Evolutionary conservation across 2,329 filamentous ascomycete species (phyloP).

Genomic region (Botrytis cinerea): DNA sequence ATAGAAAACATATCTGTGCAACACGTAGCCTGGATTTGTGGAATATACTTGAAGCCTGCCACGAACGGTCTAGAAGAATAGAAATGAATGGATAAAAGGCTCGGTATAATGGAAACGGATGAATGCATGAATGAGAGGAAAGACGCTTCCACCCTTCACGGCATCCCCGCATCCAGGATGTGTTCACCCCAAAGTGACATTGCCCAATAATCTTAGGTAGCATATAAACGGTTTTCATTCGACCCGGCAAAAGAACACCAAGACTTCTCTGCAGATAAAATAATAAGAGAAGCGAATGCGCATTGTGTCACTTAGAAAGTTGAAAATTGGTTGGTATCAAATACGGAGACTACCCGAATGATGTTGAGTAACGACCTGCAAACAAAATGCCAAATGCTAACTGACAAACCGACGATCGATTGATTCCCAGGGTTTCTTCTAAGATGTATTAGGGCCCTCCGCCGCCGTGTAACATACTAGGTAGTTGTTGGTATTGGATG

Average conservation of each 20-base stretch:
- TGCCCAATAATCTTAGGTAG: background rate
- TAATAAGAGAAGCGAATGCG: background rate
- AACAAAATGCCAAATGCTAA: background rate
- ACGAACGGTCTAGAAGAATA: background rate
- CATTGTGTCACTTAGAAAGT: background rate
- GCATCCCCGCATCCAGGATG: slow-evolving; percentile 1
- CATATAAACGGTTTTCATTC: background rate
- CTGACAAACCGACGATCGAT: background rate
- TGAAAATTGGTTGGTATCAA: background rate
- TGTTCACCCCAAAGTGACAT: background rate
- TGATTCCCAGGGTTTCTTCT: background rate
- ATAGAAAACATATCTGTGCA: background rate
- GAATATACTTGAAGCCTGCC: background rate
- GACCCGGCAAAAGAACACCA: background rate
- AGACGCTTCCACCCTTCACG: background rate
- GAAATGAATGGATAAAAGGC: background rate
- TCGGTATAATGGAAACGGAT: background rate
- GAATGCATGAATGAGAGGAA: background rate
- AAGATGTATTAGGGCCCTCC: slow-evolving; percentile 11
- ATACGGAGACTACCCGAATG: background rate
- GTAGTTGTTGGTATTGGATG: background rate
- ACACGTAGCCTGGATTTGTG: background rate
- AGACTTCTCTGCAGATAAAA: background rate
- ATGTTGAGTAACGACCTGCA: slow-evolving; percentile 1
- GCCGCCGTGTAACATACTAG: background rate